A percentile compares a stretch with the other conserved stretches of the same genome.
Conservation (phyloP, 495 filamentous ascomycete species). For the Lasiosphaeris hirsuta region DNA sequence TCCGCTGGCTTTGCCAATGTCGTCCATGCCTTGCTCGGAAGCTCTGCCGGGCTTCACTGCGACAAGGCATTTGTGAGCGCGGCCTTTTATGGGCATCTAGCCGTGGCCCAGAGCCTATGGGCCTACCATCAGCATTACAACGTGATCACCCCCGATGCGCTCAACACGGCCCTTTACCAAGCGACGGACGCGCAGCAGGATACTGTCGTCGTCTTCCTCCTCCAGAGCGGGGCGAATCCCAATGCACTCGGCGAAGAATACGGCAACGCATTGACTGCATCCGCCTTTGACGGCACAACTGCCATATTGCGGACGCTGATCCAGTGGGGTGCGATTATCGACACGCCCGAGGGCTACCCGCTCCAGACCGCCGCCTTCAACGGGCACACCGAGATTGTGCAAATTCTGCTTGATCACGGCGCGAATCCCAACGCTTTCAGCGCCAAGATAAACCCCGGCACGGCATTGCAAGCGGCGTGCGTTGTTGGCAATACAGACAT, state of each 20-base stretch:
- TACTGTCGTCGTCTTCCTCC: constrained; percentile 2
- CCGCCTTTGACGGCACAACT: constrained; percentile 11
- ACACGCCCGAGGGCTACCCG: constrained; percentile 11
- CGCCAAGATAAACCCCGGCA: background rate
- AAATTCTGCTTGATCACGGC: constrained; percentile 2
- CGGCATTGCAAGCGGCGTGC: constrained; percentile 13
- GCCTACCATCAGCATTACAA: background rate
- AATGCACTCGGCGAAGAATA: constrained; percentile 11
- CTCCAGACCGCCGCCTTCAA: constrained; percentile 15
- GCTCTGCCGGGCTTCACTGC: constrained; percentile 5
- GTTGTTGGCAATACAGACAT: constrained; percentile 7
- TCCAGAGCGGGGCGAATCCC: constrained; percentile 7
- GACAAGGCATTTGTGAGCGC: constrained; percentile 6
- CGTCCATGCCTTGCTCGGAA: constrained; percentile 5
- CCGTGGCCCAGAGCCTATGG: constrained; percentile 2
- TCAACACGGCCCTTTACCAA: constrained; percentile 7
- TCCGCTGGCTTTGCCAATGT: constrained; percentile 3
- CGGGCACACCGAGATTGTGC: constrained; percentile 9
- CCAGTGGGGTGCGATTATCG: constrained; percentile 4
- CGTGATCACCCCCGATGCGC: background rate
- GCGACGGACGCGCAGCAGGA: constrained; percentile 12
- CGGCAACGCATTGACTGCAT: constrained; percentile 14
- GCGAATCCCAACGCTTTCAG: constrained; percentile 9
- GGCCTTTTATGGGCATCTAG: constrained; percentile 3
- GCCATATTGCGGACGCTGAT: constrained; percentile 9